Evolutionary conservation across 1,139 yeast species (phyloP).

Genomic region (Pichia sp.): DNA sequence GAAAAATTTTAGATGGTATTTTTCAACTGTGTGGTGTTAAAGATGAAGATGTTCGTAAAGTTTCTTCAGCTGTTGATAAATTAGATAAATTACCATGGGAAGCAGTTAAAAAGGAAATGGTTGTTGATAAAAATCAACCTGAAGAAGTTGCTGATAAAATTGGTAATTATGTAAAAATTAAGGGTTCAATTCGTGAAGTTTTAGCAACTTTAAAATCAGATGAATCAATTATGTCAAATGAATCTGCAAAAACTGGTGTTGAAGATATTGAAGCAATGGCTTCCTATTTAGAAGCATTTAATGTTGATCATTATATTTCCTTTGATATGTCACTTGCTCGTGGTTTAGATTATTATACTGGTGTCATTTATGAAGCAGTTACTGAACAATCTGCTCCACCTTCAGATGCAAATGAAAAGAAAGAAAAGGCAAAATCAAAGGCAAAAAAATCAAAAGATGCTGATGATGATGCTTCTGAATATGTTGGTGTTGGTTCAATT

Average conservation of each 20-base stretch:
- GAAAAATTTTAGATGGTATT: slow-evolving; percentile 92
- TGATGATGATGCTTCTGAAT: slow-evolving; percentile 91
- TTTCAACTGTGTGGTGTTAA: slow-evolving; percentile 93
- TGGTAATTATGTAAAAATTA: slow-evolving; percentile 83
- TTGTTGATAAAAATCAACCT: slow-evolving; percentile 80
- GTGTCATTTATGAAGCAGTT: slow-evolving; percentile 92
- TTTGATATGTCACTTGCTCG: slow-evolving; percentile 94
- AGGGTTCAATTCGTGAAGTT: slow-evolving; percentile 70
- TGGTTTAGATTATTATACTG: slow-evolving; percentile 96
- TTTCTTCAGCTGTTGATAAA: slow-evolving; percentile 94
- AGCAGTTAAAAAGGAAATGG: slow-evolving; percentile 86
- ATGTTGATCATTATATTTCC: slow-evolving; percentile 55
- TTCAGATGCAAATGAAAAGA: slow-evolving; percentile 59
- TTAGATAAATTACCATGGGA: slow-evolving; percentile 95
- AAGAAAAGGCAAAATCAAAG: slow-evolving; percentile 42
- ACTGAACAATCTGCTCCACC: slow-evolving; percentile 96
- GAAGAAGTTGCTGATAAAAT: slow-evolving; percentile 90
- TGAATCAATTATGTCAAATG: slow-evolving; percentile 53
- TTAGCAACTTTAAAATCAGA: slow-evolving; percentile 50
- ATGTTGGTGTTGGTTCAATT: slow-evolving; percentile 96
- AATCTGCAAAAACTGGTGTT: slow-evolving; percentile 72
- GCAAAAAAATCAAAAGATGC: slow-evolving; percentile 33
- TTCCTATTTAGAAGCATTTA: slow-evolving; percentile 76
- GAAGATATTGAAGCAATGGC: slow-evolving; percentile 72
- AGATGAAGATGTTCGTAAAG: slow-evolving; percentile 87